Percentiles rank a stretch among this genome's conserved stretches.
Evolutionary conservation across 768 basidiomycete genomes (phyloP).

Genomic region (Leccinum uliginosum): DNA sequence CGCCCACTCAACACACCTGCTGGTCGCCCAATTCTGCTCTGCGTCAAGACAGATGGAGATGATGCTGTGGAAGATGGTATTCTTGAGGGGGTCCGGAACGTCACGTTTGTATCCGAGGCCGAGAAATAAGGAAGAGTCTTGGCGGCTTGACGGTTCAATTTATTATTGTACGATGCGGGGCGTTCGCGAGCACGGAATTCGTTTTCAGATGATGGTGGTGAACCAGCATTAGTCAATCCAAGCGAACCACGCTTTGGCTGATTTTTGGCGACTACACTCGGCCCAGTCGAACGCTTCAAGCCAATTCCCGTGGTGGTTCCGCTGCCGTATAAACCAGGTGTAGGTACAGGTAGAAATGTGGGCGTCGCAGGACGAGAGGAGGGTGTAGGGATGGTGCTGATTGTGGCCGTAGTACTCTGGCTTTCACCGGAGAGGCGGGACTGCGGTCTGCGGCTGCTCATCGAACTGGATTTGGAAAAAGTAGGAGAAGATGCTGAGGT

Average conservation of each 20-base stretch:
- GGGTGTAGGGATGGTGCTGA: constrained; percentile 62
- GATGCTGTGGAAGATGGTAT: constrained; percentile 35
- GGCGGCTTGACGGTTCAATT: constrained; percentile 13
- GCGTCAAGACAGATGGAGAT: constrained; percentile 32
- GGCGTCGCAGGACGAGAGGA: constrained; percentile 71
- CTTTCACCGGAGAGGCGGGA: constrained; percentile 70
- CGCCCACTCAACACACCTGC: constrained; percentile 38
- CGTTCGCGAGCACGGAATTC: constrained; percentile 26
- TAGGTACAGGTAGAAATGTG: constrained; percentile 70
- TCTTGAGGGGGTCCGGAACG: constrained; percentile 42
- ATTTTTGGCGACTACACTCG: constrained; percentile 35
- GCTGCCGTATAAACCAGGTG: constrained; percentile 44
- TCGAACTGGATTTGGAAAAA: constrained; percentile 37
- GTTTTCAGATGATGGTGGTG: constrained; percentile 28
- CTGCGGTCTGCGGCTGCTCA: constrained; percentile 57
- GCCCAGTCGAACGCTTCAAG: constrained; percentile 59
- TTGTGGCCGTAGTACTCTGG: constrained; percentile 49
- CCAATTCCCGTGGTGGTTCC: constrained; percentile 35
- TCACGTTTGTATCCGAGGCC: constrained; percentile 40
- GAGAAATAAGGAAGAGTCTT: constrained; percentile 44
- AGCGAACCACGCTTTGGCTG: constrained; percentile 60
- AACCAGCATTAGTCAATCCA: constrained; percentile 39
- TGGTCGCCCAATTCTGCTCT: constrained; percentile 44
- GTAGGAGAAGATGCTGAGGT: constrained; percentile 46
- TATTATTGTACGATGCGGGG: constrained; percentile 25